Base-by-base conservation (phyloP, 2,329 filamentous ascomycete genomes). In the Sporothrix euskadiensis region DNA sequence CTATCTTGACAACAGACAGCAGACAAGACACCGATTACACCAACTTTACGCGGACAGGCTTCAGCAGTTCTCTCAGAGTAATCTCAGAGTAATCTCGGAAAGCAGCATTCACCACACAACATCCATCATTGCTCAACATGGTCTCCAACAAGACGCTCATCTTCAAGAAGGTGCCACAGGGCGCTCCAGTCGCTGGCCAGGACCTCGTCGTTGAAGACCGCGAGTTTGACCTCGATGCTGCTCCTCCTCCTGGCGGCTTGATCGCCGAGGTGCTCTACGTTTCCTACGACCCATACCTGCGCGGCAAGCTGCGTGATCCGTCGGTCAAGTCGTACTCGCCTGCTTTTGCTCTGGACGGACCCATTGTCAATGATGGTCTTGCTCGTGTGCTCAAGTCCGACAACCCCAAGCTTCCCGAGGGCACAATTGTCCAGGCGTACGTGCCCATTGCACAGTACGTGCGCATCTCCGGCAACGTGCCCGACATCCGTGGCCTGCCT, bases 241-340 rank as follows among this genome's bases (percentile, higher is more conserved):
- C 87, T 5, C 86, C 89, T 39, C 86, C 89, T 32, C 80, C 87
- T 61, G 91, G 92, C 76, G 90, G 93, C 56, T 81, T 97, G 68
- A 88, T 88, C 44, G 83, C 91, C 76, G 88, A 93, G 83, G 88
- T 91, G 77, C 87, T 91, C 78, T 93, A 92, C 81, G 85, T 90
- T 76, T 94, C 92, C 56, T 91, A 91, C 83, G 94, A 97, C 81
- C 94, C 94, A 1, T 97, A 97, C 84, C 89, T 92, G 85, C 91
- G 94, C 73, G 92, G 91, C 75, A 88, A 89, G 77, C 94, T 97
- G 92, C 90, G 93, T 66, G 82, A 85, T 66, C 79, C 91, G 7
- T 81, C 84, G 49, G 78, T 83, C 79, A 89, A 91, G 83, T 94
- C 92, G 10, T 96, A 94, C 84, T 80, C 85, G 30, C 84, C 90